Conservation (phyloP, 345 rosid genomes). For the Lagerstroemia speciosa region DNA sequence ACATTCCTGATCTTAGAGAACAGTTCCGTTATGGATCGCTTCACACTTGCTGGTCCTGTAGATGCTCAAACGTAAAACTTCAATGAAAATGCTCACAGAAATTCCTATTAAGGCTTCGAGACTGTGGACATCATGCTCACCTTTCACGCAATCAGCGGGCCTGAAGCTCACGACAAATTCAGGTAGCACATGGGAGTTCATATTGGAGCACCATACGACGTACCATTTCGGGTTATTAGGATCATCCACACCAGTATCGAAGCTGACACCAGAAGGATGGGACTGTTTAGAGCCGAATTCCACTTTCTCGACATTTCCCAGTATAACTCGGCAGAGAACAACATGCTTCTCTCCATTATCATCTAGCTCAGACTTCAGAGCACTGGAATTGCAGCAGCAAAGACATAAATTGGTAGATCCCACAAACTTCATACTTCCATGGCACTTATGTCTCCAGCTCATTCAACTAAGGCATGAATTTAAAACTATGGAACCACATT, state of each 20-base stretch:
- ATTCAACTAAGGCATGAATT: not conserved
- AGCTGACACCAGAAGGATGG: slow-evolving; percentile 23
- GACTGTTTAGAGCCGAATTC: slow-evolving; percentile 29
- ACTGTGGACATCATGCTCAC: slow-evolving; percentile 11
- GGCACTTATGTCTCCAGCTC: not conserved
- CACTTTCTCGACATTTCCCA: slow-evolving; percentile 40
- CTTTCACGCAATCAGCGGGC: slow-evolving; percentile 17
- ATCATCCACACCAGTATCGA: slow-evolving; percentile 39
- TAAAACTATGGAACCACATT: not conserved
- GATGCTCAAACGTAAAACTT: not conserved
- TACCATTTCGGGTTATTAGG: slow-evolving; percentile 27
- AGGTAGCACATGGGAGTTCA: slow-evolving; percentile 36
- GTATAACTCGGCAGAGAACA: slow-evolving; percentile 31
- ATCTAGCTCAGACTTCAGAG: slow-evolving; percentile 24
- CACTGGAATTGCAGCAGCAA: slow-evolving; percentile 19
- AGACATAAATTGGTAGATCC: slow-evolving; percentile 1
- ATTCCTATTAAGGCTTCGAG: not conserved
- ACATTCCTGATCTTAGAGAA: slow-evolving; percentile 25
- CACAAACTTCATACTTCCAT: not conserved
- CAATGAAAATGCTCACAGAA: not conserved
- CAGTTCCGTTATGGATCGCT: slow-evolving; percentile 21
- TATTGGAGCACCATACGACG: slow-evolving; percentile 32
- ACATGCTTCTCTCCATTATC: slow-evolving; percentile 36
- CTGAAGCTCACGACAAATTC: slow-evolving; percentile 42
- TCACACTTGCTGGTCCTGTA: slow-evolving; percentile 14